These are phyloP conservation scores for Cyclotella atomus DNA, from an alignment of 108 stramenopile genomes.

Conservation along the genomic window DNA sequence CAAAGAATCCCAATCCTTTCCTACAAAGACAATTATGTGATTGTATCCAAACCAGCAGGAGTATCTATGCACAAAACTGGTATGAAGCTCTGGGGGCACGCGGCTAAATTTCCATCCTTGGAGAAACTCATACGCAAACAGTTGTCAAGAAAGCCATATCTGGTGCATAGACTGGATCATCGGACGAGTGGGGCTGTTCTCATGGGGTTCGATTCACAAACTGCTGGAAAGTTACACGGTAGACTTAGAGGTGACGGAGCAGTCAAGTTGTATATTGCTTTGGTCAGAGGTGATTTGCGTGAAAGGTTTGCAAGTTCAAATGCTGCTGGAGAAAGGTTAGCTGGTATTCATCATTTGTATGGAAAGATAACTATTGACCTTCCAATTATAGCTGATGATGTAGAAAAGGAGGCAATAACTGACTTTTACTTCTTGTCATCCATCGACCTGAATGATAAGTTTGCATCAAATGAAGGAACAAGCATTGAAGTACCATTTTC, in stretches of 20 bases:
- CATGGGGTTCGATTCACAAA: slow-evolving; percentile 65
- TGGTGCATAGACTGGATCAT: slow-evolving; percentile 82
- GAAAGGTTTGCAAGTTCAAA: slow-evolving; percentile 16
- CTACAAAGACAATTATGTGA: slow-evolving; percentile 64
- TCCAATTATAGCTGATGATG: slow-evolving; percentile 36
- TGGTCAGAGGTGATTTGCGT: slow-evolving; percentile 68
- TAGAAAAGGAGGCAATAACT: slow-evolving; percentile 50
- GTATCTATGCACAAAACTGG: slow-evolving; percentile 58
- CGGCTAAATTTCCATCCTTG: slow-evolving; percentile 43
- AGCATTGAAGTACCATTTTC: slow-evolving; percentile 7
- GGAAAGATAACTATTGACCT: slow-evolving; percentile 37
- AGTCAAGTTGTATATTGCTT: slow-evolving; percentile 70
- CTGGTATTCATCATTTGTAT: slow-evolving; percentile 16
- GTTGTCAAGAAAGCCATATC: slow-evolving; percentile 64
- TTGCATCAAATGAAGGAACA: neutral
- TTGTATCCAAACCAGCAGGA: slow-evolving; percentile 71
- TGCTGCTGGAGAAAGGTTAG: neutral
- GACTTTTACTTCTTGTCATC: slow-evolving; percentile 55
- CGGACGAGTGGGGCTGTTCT: slow-evolving; percentile 74
- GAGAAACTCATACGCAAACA: slow-evolving; percentile 61
- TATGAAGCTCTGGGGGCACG: slow-evolving; percentile 13
- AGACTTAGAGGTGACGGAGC: slow-evolving; percentile 35
- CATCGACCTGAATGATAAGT: slow-evolving; percentile 12
- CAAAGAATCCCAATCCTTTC: slow-evolving; percentile 58
- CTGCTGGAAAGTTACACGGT: slow-evolving; percentile 51